Evolutionary conservation across 2,329 filamentous ascomycete species (phyloP).

Genomic region (Aureobasidium namibiae): DNA sequence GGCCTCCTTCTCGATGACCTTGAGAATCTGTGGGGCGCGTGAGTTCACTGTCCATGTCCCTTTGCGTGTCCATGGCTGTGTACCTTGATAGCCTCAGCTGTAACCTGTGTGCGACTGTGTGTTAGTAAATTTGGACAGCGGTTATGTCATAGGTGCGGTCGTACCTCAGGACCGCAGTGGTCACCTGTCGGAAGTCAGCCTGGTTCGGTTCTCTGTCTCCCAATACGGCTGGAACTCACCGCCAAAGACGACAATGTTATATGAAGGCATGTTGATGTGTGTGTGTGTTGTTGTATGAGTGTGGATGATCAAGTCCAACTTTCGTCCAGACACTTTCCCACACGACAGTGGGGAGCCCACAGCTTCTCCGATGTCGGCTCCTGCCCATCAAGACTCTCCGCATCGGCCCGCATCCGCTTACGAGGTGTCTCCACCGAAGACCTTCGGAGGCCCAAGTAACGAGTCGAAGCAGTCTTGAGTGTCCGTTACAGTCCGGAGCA

Average conservation of each 20-base stretch:
- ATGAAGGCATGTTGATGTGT: constrained; percentile 52
- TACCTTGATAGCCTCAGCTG: constrained; percentile 80
- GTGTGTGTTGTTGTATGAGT: constrained; percentile 9
- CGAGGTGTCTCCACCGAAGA: neutral
- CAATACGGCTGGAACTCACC: constrained; percentile 33
- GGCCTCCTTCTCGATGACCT: constrained; percentile 64
- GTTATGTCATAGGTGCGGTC: constrained; percentile 21
- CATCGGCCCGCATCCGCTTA: constrained; percentile 2
- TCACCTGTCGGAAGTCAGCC: constrained; percentile 38
- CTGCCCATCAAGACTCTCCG: neutral
- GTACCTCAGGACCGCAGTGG: constrained; percentile 78
- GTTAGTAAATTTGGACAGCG: constrained; percentile 11
- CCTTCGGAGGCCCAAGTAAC: neutral
- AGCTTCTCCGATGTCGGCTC: constrained; percentile 1
- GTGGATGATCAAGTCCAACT: neutral
- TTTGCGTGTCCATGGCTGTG: constrained; percentile 12
- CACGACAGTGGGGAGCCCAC: constrained; percentile 1
- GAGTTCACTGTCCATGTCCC: neutral
- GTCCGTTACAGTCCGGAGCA: neutral
- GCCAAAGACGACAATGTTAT: constrained; percentile 72
- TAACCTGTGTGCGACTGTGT: constrained; percentile 51
- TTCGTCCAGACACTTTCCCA: neutral
- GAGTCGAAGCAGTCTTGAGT: neutral
- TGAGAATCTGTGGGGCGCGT: constrained; percentile 56
- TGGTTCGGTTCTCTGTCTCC: neutral